Base-by-base conservation (phyloP, 352 stramenopile species). In the Globisporangium paroecandrum region DNA sequence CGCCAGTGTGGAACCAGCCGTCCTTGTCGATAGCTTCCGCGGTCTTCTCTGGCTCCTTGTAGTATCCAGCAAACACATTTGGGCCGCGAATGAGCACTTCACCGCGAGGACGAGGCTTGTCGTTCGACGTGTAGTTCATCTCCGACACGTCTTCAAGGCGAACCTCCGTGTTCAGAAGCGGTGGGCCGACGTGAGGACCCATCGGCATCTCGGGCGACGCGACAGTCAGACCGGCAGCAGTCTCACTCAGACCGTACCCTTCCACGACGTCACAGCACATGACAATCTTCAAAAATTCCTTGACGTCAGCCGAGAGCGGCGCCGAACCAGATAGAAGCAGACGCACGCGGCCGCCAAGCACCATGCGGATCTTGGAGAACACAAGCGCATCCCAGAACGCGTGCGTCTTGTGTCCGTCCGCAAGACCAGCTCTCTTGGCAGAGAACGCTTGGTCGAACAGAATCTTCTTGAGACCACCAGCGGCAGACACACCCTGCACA, bases 1-100 rank as follows among this genome's bases (percentile, higher is more conserved):
- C 97, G 13, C 97, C 97, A 1, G 97, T 99, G 78, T 99, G 93
- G 72, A 99, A 99, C 89, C 92, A 99, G 4, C 96, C 97, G 36
- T 95, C 91, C 22, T 79, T 76, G 65, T 98, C 93, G 32, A 99
- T 86, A 3, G 89, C 93, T 65, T 98, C 91, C 0, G 72, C 72
- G 0, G 97, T 99, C 56, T 97, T 93, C 68, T 97, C 90, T 4
- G 83, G 78, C 70, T 99, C 90, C 70, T 98, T 98, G 80, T 98
- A 98, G 81, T 99, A 99, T 6, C 97, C 97, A 36, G 71, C 71
- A 68, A 97, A 95, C 22, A 98, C 71, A 62, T 89, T 81, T 5
- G 77, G 74, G 9, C 95, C 94, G 54, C 84, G 90, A 22, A 94
- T 66, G 15, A 84, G 66, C 58, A 93, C 84, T 69, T 93, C 84